A percentile compares a stretch with the other conserved stretches of the same genome.
phyloP scores from a whole-genome alignment of 1,284 basidiomycete species.

The Cystobasidiaceae sp. region DNA sequence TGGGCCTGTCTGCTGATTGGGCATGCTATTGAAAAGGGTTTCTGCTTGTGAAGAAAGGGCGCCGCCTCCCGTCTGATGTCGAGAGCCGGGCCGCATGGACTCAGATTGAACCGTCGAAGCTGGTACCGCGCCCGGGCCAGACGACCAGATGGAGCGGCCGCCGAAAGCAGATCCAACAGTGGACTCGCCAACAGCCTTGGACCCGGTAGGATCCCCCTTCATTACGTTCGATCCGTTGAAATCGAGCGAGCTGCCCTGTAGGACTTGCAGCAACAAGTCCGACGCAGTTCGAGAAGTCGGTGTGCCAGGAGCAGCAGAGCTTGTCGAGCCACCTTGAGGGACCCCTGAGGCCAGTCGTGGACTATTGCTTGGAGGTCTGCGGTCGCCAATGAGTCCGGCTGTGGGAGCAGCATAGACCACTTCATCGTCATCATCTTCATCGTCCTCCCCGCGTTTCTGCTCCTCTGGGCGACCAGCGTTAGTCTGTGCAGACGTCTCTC shows the following conservation, averaged over 20 bases:
- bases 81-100: neutral
- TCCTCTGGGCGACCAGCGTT: neutral
- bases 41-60: slow-evolving; percentile 6
- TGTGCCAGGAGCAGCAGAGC: neutral
- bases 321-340: neutral
- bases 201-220: too few relatives aligned
- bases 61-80: neutral
- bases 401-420: slow-evolving; percentile 34
- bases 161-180: too few relatives aligned
- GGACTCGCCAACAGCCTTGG: too few relatives aligned
- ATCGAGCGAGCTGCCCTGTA: slow-evolving; percentile 29
- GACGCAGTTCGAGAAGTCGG: slow-evolving; percentile 16
- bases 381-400: slow-evolving; percentile 1
- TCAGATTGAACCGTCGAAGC: neutral
- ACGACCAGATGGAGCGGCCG: slow-evolving; percentile 21
- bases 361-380: neutral
- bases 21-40: slow-evolving; percentile 31
- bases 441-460: slow-evolving; percentile 28
- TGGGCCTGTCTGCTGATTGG: slow-evolving; percentile 9
- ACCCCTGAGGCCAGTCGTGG: neutral
- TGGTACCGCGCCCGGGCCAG: neutral
- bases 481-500: too few relatives aligned
- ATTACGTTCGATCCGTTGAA: too few relatives aligned
- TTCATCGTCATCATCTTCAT: slow-evolving; percentile 49
- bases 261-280: slow-evolving; percentile 29